Base-by-base conservation (phyloP, 1,284 basidiomycete species). In the Entoloma clypeatum region DNA sequence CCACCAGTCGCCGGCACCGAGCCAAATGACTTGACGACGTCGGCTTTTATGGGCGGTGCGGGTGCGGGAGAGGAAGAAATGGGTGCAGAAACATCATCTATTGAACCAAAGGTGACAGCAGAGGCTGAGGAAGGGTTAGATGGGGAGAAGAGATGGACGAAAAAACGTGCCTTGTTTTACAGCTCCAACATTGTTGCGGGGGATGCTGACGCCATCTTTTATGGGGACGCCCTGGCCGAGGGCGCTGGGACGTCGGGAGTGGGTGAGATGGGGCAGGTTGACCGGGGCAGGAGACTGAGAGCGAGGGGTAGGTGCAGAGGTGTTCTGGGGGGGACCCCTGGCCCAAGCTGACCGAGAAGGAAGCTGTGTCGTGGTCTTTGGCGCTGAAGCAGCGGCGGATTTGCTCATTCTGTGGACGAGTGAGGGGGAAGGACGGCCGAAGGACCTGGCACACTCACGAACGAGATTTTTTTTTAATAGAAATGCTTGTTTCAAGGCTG, bases 101-200 rank as follows among this genome's bases (percentile, higher is more conserved):
- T 87, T 31, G 90, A 91, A 54, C 90, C 90, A 68, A 92, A 92
- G 49, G 76, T 87, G 52, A 85, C 79, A 45, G 74, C 64, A 44
- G 79, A 76, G 53, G 74, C 81, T 86, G 46, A 23, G 16, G 23
- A 17, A 34, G 38, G 36, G 34, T 36, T 30, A 16, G 42, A 28
- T 17, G 6, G 27, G 41, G 28, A 24, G 16, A 33, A 35, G 42
- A 44, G 31, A 23, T 14, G n/a, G 18, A 39, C 35, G 29, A 39
- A 41, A 50, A 61, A 41, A 59, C 66, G 51, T 56, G 80, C 84
- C 75, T 70, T 75, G 71, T 72, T 81, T 84, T 67, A 72, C 68
- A 48, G 79, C 70, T 50, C 73, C 69, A 55, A 73, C 69, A 60
- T 74, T 75, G 58, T 60, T 71, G 52, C 77, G 65, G 30, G 77